Percentiles rank a stretch among this genome's conserved stretches.
Conservation (phyloP, 2,329 filamentous ascomycete species). For the Hysterium pulicare region DNA sequence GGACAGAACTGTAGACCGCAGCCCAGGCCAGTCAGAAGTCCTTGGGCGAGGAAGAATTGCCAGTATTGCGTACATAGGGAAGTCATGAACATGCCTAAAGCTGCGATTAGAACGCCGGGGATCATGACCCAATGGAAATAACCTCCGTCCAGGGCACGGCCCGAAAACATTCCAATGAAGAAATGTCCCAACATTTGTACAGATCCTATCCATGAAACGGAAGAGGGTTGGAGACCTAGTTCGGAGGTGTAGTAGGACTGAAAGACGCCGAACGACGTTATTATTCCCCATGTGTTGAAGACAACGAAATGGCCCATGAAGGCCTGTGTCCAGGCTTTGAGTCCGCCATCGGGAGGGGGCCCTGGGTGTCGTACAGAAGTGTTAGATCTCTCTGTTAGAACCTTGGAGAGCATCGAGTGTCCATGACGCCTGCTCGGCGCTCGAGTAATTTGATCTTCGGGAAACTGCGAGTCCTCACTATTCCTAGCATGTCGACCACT, state of each 20-base stretch:
- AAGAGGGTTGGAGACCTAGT: conserved; percentile 33
- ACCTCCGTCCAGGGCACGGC: conserved; percentile 51
- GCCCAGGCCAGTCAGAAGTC: conserved; percentile 30
- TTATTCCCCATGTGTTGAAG: conserved; percentile 37
- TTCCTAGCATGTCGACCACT: too few relatives aligned
- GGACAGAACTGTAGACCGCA: conserved; percentile 36
- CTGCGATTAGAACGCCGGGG: conserved; percentile 42
- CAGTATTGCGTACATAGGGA: conserved; percentile 49
- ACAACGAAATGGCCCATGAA: conserved; percentile 36
- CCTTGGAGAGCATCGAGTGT: too few relatives aligned
- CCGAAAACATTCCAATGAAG: conserved; percentile 50
- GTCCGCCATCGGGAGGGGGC: conserved; percentile 37
- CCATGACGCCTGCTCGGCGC: too few relatives aligned
- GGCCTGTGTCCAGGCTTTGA: conserved; percentile 36
- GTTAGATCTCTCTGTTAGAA: too few relatives aligned
- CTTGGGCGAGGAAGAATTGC: conserved; percentile 43
- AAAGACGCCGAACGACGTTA: conserved; percentile 36
- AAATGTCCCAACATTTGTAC: conserved; percentile 52
- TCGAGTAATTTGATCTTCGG: too few relatives aligned
- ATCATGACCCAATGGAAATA: conserved; percentile 46
- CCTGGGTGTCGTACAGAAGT: conserved; percentile 31
- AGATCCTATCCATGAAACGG: conserved; percentile 53
- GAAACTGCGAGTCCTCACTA: too few relatives aligned
- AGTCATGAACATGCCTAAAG: conserved; percentile 52
- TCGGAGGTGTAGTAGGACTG: conserved; percentile 33